Percentiles rank a stretch among this genome's conserved stretches.
phyloP scores from a whole-genome alignment of 148 eudicot genomes.

The Cornus kousa region DNA sequence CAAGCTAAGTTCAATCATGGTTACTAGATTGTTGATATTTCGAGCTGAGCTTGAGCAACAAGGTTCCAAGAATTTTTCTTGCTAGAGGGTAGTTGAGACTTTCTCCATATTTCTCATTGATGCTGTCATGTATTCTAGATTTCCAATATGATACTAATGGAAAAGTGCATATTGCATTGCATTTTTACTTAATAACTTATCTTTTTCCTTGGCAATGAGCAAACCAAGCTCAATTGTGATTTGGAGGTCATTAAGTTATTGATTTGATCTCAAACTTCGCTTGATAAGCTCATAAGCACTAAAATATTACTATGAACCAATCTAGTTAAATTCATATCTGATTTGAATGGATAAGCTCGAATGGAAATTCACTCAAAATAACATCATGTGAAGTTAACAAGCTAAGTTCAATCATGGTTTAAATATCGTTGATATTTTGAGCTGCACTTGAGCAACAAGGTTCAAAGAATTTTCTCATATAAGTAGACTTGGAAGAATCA shows the following conservation, averaged over 20 bases:
- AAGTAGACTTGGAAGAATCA: too few relatives aligned
- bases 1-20: too few relatives aligned
- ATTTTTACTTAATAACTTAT: too few relatives aligned
- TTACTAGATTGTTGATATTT: not conserved
- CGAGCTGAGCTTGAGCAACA: not conserved
- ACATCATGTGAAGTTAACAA: too few relatives aligned
- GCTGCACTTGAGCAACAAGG: not conserved
- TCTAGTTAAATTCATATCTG: too few relatives aligned
- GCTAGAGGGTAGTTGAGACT: not conserved
- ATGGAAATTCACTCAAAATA: too few relatives aligned
- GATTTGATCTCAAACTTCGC: not conserved
- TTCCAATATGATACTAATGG: not conserved
- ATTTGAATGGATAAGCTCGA: too few relatives aligned
- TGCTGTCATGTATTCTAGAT: not conserved
- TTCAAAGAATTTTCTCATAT: too few relatives aligned
- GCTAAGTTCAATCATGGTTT: too few relatives aligned
- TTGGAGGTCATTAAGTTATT: not conserved
- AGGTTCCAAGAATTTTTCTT: not conserved
- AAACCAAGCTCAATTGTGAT: conserved; percentile 9
- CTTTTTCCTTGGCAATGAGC: not conserved
- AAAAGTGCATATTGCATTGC: not conserved
- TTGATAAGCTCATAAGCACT: conserved; percentile 4
- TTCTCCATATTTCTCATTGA: not conserved
- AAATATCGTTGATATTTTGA: not conserved
- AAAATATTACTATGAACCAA: not conserved